Evolutionary conservation across 805 yeast genomes (phyloP), one percentile per base, ranked within the genome.

Genomic region (Pichia ethanolica): DNA sequence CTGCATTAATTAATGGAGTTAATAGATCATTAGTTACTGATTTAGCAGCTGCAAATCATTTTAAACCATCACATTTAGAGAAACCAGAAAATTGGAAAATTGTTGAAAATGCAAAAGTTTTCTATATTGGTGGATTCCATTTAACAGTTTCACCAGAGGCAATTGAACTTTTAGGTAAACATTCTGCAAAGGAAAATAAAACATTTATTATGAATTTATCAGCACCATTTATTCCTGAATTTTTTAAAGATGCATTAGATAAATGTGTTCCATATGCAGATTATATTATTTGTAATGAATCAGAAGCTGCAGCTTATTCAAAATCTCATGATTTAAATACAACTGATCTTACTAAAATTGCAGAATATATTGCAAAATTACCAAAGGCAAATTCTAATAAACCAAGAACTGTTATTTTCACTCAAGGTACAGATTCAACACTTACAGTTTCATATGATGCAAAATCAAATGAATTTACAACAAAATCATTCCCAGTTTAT

Each of bases 71-170:
- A 51, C 98, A 93, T 70, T 78, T 93, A 65, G 82, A 87, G 65
- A 79, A 79, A 64, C 87, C 95, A 56, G 95, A 85, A 71, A 88
- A 90, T 78, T 90, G 97, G 97, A 72, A 72, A 56, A 71, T 74
- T 52, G 96, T 93, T 54, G 89, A 88, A 71, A 74, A 72, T 45
- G 98, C 91, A 53, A 75, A 82, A 67, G 77, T 74, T 62, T 93
- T 73, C 77, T 93, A 93, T 79, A 86, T 93, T 65, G 99, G 98
- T 63, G 99, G 99, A n/a, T 93, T 83, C 88, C 99, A 93, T 71
- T 78, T 93, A 72, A 93, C 99, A 50, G 99, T 93, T 50, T 87
- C 96, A 57, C 97, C 96, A 57, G 95, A 84, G 52, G 97, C 99
- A 50, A 93, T 93, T 63, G 75, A 78, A 59, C 81, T 83, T 52